Base-by-base conservation (phyloP, 768 basidiomycete genomes). In the Obba rivulosa region DNA sequence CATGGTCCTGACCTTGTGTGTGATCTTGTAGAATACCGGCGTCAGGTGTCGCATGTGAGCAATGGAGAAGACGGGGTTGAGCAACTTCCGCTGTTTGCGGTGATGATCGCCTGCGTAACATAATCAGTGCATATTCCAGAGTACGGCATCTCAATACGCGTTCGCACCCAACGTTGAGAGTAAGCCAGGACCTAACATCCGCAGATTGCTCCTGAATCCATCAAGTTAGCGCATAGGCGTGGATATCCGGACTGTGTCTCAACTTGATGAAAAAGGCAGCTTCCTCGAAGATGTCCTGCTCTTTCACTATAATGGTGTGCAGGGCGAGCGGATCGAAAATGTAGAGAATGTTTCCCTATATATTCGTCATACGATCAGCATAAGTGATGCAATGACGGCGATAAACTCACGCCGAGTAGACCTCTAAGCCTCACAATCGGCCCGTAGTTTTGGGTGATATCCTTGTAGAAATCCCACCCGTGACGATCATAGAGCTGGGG, bases 301-400 rank as follows among this genome's bases (percentile, higher is more conserved):
- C 53, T 34, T 55, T 58, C 34, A 55, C 43, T 21, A 43, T 48
- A 14, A 58, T 47, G 34, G 31, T 55, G 18, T 58, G 57, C 41
- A 58, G 18, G 11, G 57, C 53, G n/a, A 41, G 34, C 7, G 53
- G 51, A 22, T 58, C 54, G 34, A 46, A 51, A 0, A 54, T 43
- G 23, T 55, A 54, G 3, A 57, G 46, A 35, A 28, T 63, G 56
- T 43, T 61, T 60, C 67, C 68, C 58, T 46, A 31, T 25, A 22
- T 10, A 3, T 13, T 4, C 28, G 28, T 11, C n/a, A 16, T 23
- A 8, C 7, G 9, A 23, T 8, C 8, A 31, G 3, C 2, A 25
- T 8, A 25, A n/a, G 14, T 3, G 17, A 11, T 3, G 8, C 25
- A 17, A 20, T 20, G 22, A 11, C 4, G 8, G 8, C 22, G 21